Base-by-base conservation (phyloP, 108 stramenopile genomes). In the Asterionellopsis glacialis region DNA sequence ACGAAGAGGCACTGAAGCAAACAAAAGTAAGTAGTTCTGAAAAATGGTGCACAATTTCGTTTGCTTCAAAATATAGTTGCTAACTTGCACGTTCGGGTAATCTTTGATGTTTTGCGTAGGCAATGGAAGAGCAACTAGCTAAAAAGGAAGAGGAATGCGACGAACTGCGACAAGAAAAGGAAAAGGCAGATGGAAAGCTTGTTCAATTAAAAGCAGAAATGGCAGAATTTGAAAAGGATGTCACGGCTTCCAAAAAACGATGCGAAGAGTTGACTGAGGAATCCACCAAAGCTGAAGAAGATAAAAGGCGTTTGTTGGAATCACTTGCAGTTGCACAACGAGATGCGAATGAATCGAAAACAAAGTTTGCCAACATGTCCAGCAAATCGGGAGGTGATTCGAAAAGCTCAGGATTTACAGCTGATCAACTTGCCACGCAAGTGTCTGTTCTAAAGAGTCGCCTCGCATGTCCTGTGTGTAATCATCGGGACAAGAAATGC, bases 401-500 rank as follows among this genome's bases (percentile, higher is more conserved):
- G 13, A 73, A 61, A 12, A 27, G 49, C 49, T 75, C 79, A 38
- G 74, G 70, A 11, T 93, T 87, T 64, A 87, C 91, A 1, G 74
- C 69, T 25, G 83, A 88, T 21, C 84, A 88, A 54, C 60, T 90
- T 57, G 75, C 68, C 26, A 77, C 79, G 7, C 88, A 90, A 61
- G 80, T 91, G 7, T 69, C 73, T 13, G 72, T 80, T 33, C 72
- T 94, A 58, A 81, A 88, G 51, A 65, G 64, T 56, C 83, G 83
- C 26, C 59, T 95, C 15, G 62, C 72, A 26, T 96, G 95, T 66
- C 87, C 84, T 28, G 93, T 96, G 16, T 96, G 95, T 69, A 88
- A 94, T 54, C 70, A 75, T 13, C 82, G 93, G 22, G 93, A 94
- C 64, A 96, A 96, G 76, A 87, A 85, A 24, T 79, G 78, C 63